phyloP scores from a whole-genome alignment of 352 stramenopile species.

The Peronospora belbahrii region DNA sequence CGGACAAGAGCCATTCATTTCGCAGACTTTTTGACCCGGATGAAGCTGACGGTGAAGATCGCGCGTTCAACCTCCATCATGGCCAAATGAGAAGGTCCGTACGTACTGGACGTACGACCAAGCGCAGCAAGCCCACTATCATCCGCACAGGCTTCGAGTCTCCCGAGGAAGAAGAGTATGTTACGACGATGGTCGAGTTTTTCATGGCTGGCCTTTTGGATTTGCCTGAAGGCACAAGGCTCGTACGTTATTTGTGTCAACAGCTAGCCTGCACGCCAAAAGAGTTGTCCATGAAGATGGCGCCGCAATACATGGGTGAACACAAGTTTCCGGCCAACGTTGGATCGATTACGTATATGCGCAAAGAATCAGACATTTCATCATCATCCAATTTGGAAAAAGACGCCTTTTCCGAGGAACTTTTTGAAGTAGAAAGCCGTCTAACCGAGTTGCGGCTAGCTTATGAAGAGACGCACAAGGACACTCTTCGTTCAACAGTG shows the following conservation, averaged over 20 bases:
- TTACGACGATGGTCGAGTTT: constrained; percentile 49
- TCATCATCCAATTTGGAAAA: constrained; percentile 14
- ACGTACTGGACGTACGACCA: constrained; percentile 6
- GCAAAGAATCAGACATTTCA: constrained; percentile 17
- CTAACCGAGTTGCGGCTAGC: constrained; percentile 40
- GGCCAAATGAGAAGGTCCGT: constrained; percentile 14
- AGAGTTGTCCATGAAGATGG: constrained; percentile 63
- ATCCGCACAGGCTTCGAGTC: constrained; percentile 69
- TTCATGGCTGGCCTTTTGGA: constrained; percentile 51
- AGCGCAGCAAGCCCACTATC: constrained; percentile 47
- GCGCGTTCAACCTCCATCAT: not conserved
- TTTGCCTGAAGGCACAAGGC: constrained; percentile 38
- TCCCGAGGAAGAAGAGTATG: constrained; percentile 50
- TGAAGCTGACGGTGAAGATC: constrained; percentile 8
- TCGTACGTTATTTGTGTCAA: constrained; percentile 50
- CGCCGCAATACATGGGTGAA: constrained; percentile 39
- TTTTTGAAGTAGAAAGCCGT: constrained; percentile 46
- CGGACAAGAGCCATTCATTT: constrained; percentile 1
- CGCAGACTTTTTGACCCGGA: constrained; percentile 6
- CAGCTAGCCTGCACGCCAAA: constrained; percentile 47
- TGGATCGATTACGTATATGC: constrained; percentile 43
- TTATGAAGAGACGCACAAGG: constrained; percentile 33
- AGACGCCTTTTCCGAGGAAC: constrained; percentile 37
- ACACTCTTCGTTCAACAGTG: not conserved
- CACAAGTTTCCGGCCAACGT: constrained; percentile 52